Percentiles rank a stretch among this genome's conserved stretches.
These are phyloP conservation scores for Naganishia kalamii DNA, from an alignment of 768 basidiomycete genomes.

Conservation along the genomic window DNA sequence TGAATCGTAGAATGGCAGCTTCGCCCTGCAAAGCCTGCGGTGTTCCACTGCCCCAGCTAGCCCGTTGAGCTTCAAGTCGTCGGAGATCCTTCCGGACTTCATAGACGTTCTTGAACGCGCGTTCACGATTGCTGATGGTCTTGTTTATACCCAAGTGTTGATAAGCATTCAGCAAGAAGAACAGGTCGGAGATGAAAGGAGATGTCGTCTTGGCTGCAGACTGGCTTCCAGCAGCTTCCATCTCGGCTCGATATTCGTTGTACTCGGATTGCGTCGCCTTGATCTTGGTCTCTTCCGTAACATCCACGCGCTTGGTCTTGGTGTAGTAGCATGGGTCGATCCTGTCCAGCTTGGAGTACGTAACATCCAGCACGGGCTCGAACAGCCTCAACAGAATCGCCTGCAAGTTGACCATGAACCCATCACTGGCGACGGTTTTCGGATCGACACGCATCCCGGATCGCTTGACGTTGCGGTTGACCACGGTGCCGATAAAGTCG, in stretches of 20 bases:
- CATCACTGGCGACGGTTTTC: constrained; percentile 77
- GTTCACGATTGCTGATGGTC: constrained; percentile 67
- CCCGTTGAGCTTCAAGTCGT: constrained; percentile 61
- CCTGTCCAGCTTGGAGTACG: constrained; percentile 74
- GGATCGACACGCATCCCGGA: constrained; percentile 89
- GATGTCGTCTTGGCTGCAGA: constrained; percentile 42
- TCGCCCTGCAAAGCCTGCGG: constrained; percentile 58
- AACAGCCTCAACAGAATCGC: constrained; percentile 74
- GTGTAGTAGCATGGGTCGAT: constrained; percentile 80
- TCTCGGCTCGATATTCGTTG: constrained; percentile 57
- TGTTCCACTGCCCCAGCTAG: constrained; percentile 59
- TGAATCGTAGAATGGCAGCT: constrained; percentile 39
- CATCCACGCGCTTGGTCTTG: constrained; percentile 62
- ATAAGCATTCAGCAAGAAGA: constrained; percentile 79
- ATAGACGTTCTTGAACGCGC: constrained; percentile 46
- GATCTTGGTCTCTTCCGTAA: constrained; percentile 86
- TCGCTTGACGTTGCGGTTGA: constrained; percentile 72
- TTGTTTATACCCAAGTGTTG: constrained; percentile 81
- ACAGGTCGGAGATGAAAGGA: constrained; percentile 66
- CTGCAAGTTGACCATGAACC: constrained; percentile 87
- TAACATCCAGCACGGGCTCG: constrained; percentile 90
- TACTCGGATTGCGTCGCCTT: constrained; percentile 87
- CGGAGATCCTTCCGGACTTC: constrained; percentile 71
- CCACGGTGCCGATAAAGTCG: constrained; percentile 67
- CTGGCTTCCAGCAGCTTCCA: not conserved